Conservation (phyloP, 192 early-diverging fungal species). For the Mortierella hygrophila region DNA sequence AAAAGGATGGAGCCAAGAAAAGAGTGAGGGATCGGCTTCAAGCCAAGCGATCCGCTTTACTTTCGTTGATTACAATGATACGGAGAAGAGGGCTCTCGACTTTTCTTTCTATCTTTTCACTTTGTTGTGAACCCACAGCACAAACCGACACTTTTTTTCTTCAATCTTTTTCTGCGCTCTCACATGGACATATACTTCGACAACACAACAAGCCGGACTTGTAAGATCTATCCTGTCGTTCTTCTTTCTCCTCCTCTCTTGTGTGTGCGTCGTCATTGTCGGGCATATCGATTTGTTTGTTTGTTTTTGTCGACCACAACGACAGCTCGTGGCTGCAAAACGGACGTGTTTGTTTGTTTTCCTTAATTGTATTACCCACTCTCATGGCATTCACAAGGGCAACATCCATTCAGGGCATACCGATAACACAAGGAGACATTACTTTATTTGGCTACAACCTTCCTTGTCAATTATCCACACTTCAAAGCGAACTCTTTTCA, state of each 20-base stretch:
- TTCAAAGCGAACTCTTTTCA: not conserved
- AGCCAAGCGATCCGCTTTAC: constrained; percentile 20
- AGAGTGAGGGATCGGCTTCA: not conserved
- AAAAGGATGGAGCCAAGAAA: not conserved
- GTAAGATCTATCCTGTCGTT: not conserved
- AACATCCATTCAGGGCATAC: constrained; percentile 46
- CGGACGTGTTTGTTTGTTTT: not conserved
- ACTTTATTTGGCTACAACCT: constrained; percentile 33
- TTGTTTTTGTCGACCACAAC: not conserved
- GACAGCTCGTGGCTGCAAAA: not conserved
- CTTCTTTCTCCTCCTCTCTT: not conserved
- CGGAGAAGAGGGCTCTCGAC: constrained; percentile 16
- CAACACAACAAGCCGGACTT: not conserved
- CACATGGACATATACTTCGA: constrained; percentile 26
- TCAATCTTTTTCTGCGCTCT: constrained; percentile 3
- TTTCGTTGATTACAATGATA: not conserved
- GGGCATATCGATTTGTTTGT: not conserved
- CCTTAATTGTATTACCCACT: not conserved
- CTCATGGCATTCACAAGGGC: not conserved
- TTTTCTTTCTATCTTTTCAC: not conserved
- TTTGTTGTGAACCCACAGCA: constrained; percentile 25
- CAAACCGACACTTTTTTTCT: not conserved
- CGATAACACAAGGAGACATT: constrained; percentile 12
- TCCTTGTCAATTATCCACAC: not conserved
- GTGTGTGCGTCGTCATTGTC: not conserved